Percentiles rank a stretch among this genome's conserved stretches.
phyloP scores from a whole-genome alignment of 345 rosid species.

The Hibiscus trionum region DNA sequence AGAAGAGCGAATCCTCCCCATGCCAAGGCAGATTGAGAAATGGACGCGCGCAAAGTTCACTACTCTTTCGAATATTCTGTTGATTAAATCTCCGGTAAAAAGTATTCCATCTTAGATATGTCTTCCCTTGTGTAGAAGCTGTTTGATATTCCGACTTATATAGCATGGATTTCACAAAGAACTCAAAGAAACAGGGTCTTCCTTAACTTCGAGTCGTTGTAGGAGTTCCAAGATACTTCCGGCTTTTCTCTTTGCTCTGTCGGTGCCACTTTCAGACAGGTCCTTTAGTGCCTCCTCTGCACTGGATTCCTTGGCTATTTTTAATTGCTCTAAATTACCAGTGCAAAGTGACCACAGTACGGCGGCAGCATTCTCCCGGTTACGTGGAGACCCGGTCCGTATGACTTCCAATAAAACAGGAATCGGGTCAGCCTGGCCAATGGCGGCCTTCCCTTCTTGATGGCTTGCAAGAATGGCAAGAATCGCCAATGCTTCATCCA shows the following conservation, averaged over 20 bases:
- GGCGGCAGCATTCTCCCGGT: constrained; percentile 86
- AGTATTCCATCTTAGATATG: neutral
- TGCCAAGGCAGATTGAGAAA: neutral
- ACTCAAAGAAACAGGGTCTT: constrained; percentile 9
- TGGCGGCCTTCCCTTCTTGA: constrained; percentile 79
- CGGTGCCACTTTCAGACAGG: constrained; percentile 76
- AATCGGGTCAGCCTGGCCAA: constrained; percentile 63
- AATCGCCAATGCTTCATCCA: constrained; percentile 86
- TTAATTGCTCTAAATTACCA: constrained; percentile 57
- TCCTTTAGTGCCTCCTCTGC: constrained; percentile 77
- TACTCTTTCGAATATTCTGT: neutral
- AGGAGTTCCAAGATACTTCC: constrained; percentile 65
- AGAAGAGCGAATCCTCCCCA: no score
- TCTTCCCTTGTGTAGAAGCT: neutral
- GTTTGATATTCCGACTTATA: neutral
- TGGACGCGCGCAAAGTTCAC: neutral
- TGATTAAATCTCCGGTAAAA: neutral
- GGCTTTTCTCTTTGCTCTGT: constrained; percentile 96
- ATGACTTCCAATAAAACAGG: constrained; percentile 72
- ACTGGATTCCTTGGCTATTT: constrained; percentile 53
- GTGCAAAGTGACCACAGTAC: constrained; percentile 76
- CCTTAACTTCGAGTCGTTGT: constrained; percentile 37
- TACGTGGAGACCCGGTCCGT: constrained; percentile 83
- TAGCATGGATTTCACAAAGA: constrained; percentile 9
- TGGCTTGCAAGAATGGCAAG: constrained; percentile 86